A percentile compares a stretch with the other conserved stretches of the same genome.
Evolutionary conservation across 805 yeast species (phyloP).

Genomic region (Yamadazyma tumulicola): DNA sequence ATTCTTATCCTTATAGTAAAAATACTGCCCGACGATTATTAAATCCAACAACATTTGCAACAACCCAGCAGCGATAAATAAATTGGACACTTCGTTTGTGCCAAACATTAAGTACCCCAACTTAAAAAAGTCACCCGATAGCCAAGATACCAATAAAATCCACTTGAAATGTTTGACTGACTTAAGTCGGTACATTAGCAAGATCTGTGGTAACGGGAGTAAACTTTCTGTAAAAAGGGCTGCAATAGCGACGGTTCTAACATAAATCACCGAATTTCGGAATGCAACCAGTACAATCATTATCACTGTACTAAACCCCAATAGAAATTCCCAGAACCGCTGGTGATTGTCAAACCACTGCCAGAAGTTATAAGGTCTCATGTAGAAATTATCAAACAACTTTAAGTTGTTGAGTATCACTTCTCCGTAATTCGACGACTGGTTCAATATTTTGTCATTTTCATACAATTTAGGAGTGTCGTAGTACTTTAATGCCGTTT

Average conservation of each 20-base stretch:
- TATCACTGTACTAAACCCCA: slow-evolving; percentile 40
- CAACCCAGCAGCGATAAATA: slow-evolving; percentile 67
- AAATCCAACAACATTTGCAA: slow-evolving; percentile 77
- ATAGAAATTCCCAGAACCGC: slow-evolving; percentile 62
- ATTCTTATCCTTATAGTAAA: slow-evolving; percentile 48
- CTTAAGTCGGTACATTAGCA: slow-evolving; percentile 61
- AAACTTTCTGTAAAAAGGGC: slow-evolving; percentile 72
- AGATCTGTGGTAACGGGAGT: slow-evolving; percentile 73
- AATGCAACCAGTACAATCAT: slow-evolving; percentile 40
- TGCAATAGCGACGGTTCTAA: slow-evolving; percentile 52
- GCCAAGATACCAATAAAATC: slow-evolving; percentile 76
- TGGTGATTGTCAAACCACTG: slow-evolving; percentile 65
- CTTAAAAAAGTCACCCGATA: slow-evolving; percentile 83
- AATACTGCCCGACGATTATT: slow-evolving; percentile 67
- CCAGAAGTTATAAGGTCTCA: slow-evolving; percentile 73
- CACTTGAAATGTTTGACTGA: slow-evolving; percentile 77
- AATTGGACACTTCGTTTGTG: slow-evolving; percentile 59
- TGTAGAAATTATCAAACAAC: slow-evolving; percentile 60
- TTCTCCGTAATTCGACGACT: slow-evolving; percentile 14
- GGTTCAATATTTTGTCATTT: slow-evolving; percentile 22
- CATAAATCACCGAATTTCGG: slow-evolving; percentile 33
- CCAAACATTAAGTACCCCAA: slow-evolving; percentile 73
- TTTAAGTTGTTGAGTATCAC: slow-evolving; percentile 33
- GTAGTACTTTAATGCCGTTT: slow-evolving; percentile 59
- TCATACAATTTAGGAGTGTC: slow-evolving; percentile 27